Conservation (phyloP, 2,329 filamentous ascomycete species). For the Colletotrichum musae region DNA sequence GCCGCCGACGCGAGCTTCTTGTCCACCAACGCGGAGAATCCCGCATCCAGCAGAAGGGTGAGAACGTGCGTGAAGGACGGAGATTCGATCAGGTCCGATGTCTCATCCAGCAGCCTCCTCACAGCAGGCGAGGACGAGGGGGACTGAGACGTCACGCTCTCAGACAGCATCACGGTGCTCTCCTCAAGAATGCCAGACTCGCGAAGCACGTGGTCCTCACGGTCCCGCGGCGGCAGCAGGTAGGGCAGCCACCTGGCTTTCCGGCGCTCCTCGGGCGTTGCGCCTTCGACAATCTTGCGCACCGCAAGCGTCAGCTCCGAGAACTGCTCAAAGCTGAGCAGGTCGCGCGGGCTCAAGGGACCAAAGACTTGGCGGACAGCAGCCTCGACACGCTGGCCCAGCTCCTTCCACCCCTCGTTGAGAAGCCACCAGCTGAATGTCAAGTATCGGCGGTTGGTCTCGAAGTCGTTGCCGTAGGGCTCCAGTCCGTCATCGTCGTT, state of each 20-base stretch:
- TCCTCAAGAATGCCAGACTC: constrained; percentile 84
- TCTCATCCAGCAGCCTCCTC: constrained; percentile 92
- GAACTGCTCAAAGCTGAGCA: constrained; percentile 85
- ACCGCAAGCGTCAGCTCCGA: constrained; percentile 87
- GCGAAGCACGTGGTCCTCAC: constrained; percentile 86
- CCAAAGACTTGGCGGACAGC: constrained; percentile 93
- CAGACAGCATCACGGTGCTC: constrained; percentile 55
- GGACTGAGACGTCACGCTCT: constrained; percentile 51
- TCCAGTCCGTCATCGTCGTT: constrained; percentile 90
- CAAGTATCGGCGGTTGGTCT: constrained; percentile 94
- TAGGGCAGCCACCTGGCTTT: constrained; percentile 82
- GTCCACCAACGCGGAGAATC: constrained; percentile 88
- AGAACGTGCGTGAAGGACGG: constrained; percentile 91
- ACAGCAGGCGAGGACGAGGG: constrained; percentile 71
- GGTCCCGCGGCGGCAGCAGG: constrained; percentile 82
- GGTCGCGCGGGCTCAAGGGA: constrained; percentile 88
- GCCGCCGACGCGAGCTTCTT: constrained; percentile 83
- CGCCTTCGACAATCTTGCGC: constrained; percentile 86
- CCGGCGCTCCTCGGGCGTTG: constrained; percentile 55
- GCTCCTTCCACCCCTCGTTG: constrained; percentile 87
- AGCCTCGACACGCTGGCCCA: constrained; percentile 85
- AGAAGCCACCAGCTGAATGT: constrained; percentile 99
- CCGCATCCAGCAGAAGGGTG: constrained; percentile 86
- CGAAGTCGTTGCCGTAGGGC: constrained; percentile 91
- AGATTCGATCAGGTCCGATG: constrained; percentile 94